phyloP scores from a whole-genome alignment of 106 monocot species.

The Dendrobium officinale region DNA sequence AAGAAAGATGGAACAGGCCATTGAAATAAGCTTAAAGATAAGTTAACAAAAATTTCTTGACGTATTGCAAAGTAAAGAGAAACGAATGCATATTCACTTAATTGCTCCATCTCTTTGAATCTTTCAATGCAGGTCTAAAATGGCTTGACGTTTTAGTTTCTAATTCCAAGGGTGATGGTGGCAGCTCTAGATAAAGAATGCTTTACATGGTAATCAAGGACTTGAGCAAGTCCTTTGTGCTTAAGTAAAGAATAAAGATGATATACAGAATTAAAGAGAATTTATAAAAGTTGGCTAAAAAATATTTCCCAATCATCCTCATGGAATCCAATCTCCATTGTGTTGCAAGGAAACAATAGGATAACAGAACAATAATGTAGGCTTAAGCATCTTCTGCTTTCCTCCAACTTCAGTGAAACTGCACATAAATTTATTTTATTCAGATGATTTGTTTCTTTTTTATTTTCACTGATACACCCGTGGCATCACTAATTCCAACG shows the following conservation, averaged over 20 bases:
- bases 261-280: neutral
- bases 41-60: neutral
- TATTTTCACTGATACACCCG: neutral
- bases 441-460: neutral
- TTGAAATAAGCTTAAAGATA: neutral
- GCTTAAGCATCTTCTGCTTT: neutral
- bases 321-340: neutral
- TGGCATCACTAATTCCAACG: neutral
- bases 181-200: neutral
- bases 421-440: neutral
- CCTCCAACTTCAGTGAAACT: neutral
- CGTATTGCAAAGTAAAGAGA: neutral
- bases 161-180: neutral
- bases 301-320: neutral
- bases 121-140: neutral
- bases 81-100: neutral
- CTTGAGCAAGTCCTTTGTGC: neutral
- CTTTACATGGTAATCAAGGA: neutral
- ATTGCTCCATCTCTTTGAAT: neutral
- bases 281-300: neutral
- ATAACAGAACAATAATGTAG: neutral
- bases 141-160: neutral
- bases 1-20: neutral
- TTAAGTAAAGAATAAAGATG: neutral
- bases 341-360: neutral